Evolutionary conservation across 2,329 filamentous ascomycete genomes (phyloP).

Genomic region (Diaporthe citriasiana): DNA sequence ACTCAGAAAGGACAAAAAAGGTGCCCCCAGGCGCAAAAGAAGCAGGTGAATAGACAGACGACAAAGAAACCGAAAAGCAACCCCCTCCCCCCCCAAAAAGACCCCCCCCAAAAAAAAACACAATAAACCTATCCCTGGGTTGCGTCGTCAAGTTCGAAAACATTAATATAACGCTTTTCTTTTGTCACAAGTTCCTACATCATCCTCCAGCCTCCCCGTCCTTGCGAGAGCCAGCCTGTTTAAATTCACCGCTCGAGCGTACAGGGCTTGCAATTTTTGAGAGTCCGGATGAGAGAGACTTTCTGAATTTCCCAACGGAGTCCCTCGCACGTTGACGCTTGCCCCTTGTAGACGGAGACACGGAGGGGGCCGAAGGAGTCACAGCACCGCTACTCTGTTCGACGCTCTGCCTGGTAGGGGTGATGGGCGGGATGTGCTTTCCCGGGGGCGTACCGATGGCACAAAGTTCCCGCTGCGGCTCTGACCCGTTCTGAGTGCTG

Average conservation of each 20-base stretch:
- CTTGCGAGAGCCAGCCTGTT: neutral
- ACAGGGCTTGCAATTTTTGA: conserved; percentile 33
- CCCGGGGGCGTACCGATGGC: neutral
- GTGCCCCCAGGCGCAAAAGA: neutral
- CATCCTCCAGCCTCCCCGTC: neutral
- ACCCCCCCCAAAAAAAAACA: neutral
- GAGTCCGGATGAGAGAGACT: conserved; percentile 28
- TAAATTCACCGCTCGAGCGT: conserved; percentile 17
- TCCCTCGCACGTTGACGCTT: conserved; percentile 36
- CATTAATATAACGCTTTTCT: neutral
- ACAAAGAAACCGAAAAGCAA: too few relatives aligned
- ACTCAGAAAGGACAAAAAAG: neutral
- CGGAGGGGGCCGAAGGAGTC: conserved; percentile 23
- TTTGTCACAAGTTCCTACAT: neutral
- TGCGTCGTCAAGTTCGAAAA: neutral
- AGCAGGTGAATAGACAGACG: too few relatives aligned
- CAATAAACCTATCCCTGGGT: neutral
- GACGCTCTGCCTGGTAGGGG: conserved; percentile 1
- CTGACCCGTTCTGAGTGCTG: neutral
- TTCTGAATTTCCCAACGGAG: conserved; percentile 31
- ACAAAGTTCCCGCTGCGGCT: conserved; percentile 6
- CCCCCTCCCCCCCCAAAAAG: neutral
- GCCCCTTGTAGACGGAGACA: conserved; percentile 20
- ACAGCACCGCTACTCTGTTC: conserved; percentile 4
- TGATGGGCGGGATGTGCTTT: neutral